phyloP scores from a whole-genome alignment of 352 stramenopile species.

The Pythium rishiriense region DNA sequence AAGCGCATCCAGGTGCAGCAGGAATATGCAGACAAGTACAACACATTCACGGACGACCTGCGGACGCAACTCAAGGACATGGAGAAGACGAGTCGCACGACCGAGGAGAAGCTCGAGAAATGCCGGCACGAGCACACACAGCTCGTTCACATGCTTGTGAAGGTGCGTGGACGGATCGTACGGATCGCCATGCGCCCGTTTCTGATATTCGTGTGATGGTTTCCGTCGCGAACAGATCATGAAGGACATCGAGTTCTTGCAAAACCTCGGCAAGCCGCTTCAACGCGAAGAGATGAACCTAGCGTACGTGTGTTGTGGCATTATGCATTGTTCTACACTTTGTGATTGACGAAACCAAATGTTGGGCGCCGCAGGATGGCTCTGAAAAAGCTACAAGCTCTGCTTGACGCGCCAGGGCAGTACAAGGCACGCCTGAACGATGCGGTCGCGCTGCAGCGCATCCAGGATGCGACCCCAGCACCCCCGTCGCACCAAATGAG shows the following conservation, averaged over 20 bases:
- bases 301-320: too few species aligned
- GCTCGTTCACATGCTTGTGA: slow-evolving; percentile 81
- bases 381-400: slow-evolving; percentile 81
- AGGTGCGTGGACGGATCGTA: slow-evolving; percentile 33
- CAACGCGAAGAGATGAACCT: slow-evolving; percentile 78
- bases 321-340: background rate
- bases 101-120: slow-evolving; percentile 84
- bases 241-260: slow-evolving; percentile 86
- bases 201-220: background rate
- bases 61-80: slow-evolving; percentile 75
- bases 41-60: slow-evolving; percentile 76
- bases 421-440: slow-evolving; percentile 89
- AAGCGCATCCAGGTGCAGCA: slow-evolving; percentile 87
- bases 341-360: too few species aligned
- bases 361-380: slow-evolving; percentile 42
- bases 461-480: slow-evolving; percentile 53
- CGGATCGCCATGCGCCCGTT: too few species aligned
- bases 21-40: slow-evolving; percentile 78
- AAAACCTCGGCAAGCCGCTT: slow-evolving; percentile 84
- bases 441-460: slow-evolving; percentile 63
- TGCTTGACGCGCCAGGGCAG: slow-evolving; percentile 79
- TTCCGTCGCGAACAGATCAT: slow-evolving; percentile 40
- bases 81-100: slow-evolving; percentile 76
- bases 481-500: slow-evolving; percentile 55
- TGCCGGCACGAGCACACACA: slow-evolving; percentile 84